Conservation (phyloP, 1,139 yeast species). For the Keqinozyma sinolaborantium region DNA sequence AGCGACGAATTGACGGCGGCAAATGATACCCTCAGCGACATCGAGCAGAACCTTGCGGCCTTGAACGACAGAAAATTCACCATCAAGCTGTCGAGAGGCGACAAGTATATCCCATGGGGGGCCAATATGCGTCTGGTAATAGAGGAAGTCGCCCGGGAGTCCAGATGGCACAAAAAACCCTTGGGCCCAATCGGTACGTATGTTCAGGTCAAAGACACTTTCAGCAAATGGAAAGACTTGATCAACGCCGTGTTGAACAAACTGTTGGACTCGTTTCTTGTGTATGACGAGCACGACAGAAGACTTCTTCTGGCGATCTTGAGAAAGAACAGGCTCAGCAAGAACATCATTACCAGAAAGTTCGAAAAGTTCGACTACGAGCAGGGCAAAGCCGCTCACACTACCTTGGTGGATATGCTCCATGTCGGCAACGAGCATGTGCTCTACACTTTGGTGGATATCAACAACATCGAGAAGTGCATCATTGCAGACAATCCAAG, state of each 20-base stretch:
- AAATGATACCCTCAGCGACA: slow-evolving; percentile 6
- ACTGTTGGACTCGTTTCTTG: slow-evolving; percentile 63
- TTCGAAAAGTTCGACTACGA: slow-evolving; percentile 55
- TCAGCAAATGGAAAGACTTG: slow-evolving; percentile 57
- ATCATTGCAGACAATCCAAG: slow-evolving; percentile 49
- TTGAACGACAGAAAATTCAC: slow-evolving; percentile 13
- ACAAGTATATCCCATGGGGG: slow-evolving; percentile 48
- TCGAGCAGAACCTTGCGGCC: slow-evolving; percentile 8
- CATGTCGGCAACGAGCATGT: slow-evolving; percentile 52
- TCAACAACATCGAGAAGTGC: slow-evolving; percentile 54
- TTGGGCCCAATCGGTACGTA: slow-evolving; percentile 82
- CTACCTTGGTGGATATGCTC: slow-evolving; percentile 59
- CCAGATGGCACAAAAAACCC: slow-evolving; percentile 48
- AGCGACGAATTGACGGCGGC: slow-evolving; percentile 4
- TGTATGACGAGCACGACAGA: slow-evolving; percentile 61
- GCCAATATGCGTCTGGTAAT: slow-evolving; percentile 37
- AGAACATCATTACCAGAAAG: slow-evolving; percentile 50
- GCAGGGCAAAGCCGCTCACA: slow-evolving; percentile 25
- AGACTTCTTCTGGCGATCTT: slow-evolving; percentile 43
- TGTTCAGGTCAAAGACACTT: slow-evolving; percentile 54
- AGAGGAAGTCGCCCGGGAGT: slow-evolving; percentile 31
- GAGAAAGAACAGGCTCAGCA: slow-evolving; percentile 18
- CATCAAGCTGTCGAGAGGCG: slow-evolving; percentile 18
- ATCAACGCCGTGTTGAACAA: slow-evolving; percentile 50
- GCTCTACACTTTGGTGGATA: slow-evolving; percentile 64